phyloP scores from a whole-genome alignment of 148 eudicot species.

The Persicaria maculosa region DNA sequence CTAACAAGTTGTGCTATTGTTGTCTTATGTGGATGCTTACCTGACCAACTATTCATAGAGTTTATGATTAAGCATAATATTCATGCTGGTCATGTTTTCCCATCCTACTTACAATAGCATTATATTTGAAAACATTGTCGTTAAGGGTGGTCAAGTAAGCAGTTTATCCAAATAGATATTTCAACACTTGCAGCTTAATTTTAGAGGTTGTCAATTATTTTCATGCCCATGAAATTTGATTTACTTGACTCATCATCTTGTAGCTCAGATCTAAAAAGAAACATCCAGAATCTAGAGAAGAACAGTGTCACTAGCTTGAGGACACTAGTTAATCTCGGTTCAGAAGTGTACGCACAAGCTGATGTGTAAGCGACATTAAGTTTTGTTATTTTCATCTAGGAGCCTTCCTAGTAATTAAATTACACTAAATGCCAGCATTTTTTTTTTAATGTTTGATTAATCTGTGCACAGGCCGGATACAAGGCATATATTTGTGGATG shows the following conservation, averaged over 20 bases:
- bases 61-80: background rate
- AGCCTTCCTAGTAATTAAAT: no score
- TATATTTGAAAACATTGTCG: background rate
- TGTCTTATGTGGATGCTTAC: background rate
- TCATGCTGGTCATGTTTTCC: background rate
- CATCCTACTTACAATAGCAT: background rate
- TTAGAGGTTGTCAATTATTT: background rate
- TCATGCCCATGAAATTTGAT: background rate
- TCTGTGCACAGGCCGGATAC: constrained; percentile 60
- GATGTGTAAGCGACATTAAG: constrained; percentile 54
- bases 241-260: constrained; percentile 25
- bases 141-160: background rate
- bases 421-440: no score
- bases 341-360: constrained; percentile 90
- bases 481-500: constrained; percentile 72
- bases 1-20: background rate
- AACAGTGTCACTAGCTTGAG: constrained; percentile 63
- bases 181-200: background rate
- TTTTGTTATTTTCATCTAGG: background rate
- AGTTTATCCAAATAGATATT: background rate
- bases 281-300: constrained; percentile 75
- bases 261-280: constrained; percentile 78
- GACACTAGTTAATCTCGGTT: constrained; percentile 80
- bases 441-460: background rate
- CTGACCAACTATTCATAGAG: background rate